Base-by-base conservation (phyloP, 371 early-diverging fungal genomes). In the Basidiobolus meristosporus region DNA sequence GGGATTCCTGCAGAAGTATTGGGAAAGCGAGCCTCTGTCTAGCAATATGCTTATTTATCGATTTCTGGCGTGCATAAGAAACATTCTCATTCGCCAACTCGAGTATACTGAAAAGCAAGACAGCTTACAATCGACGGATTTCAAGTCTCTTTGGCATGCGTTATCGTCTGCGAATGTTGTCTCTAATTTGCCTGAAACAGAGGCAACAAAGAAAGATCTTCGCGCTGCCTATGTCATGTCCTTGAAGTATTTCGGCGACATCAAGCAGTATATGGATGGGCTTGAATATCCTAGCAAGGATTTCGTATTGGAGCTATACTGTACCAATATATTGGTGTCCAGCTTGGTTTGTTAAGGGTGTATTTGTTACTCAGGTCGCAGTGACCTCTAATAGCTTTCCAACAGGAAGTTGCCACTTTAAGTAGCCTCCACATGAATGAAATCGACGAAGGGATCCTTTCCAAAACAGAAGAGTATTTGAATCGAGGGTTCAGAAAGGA, bases 291-390 rank as follows among this genome's bases (percentile, higher is more conserved):
- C 70, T 45, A 63, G 61, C 5, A 59, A 57, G 26, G 57, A 53
- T 23, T 57, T 57, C 54, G 56, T 64, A 3, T 52, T 56, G n/a
- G 67, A 69, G 42, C 62, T 65, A 23, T 73, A 70, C 28, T 65
- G 63, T 54, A 62, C 60, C 31, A 71, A 70, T 39, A 70, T 74
- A 42, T 65, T 70, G 68, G 68, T 65, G 3, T 58, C 64, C 16
- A 68, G 71, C 23, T 54, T 73, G 65, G 73, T 72, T 57, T 50
- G 58, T 41, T 14, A 0, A n/a, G 3, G 9, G 4, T 10, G 6
- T 16, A 19, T 1, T 38, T 19, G 21, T 17, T 7, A 31, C 20
- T 7, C 14, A 3, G 16, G 3, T 20, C 3, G 15, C 10, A 31
- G 7, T 32, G 12, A 12, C 16, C 17, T 28, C n/a, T 30, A 5